Conservation (phyloP, 768 basidiomycete species). For the Collybia sordida region DNA sequence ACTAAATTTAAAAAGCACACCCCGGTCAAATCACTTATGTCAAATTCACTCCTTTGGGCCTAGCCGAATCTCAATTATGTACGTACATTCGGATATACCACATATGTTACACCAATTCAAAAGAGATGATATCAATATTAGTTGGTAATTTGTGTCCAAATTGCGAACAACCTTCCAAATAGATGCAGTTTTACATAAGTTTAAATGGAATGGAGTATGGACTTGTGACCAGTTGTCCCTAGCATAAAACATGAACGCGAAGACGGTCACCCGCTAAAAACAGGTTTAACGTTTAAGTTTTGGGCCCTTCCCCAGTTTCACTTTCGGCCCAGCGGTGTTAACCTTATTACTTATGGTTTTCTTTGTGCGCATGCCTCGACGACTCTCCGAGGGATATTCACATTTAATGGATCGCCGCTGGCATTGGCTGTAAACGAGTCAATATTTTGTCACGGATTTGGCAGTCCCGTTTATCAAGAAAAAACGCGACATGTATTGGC, state of each 20-base stretch:
- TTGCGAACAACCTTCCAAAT: too few relatives aligned
- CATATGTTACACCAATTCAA: background rate
- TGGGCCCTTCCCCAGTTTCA: slow-evolving; percentile 15
- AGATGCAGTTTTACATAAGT: too few relatives aligned
- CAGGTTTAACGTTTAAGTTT: slow-evolving; percentile 6
- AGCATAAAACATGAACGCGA: too few relatives aligned
- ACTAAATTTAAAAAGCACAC: background rate
- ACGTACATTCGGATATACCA: slow-evolving; percentile 9
- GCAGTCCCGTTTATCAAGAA: background rate
- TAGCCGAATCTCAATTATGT: slow-evolving; percentile 1
- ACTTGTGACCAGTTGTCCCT: too few relatives aligned
- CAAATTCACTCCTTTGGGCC: too few relatives aligned
- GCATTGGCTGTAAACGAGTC: slow-evolving; percentile 57
- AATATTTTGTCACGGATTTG: slow-evolving; percentile 8
- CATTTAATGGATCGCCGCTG: slow-evolving; percentile 67
- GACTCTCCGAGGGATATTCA: slow-evolving; percentile 69
- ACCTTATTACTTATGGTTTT: slow-evolving; percentile 21
- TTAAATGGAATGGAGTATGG: too few relatives aligned
- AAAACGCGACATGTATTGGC: slow-evolving; percentile 9
- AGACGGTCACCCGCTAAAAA: background rate
- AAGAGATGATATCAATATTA: too few relatives aligned
- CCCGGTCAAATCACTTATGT: too few relatives aligned
- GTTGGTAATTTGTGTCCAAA: background rate
- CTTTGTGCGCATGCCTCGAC: slow-evolving; percentile 66
- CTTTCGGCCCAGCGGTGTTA: slow-evolving; percentile 21